Conservation (phyloP, 1,284 basidiomycete genomes). For the Phellopilus nigrolimitatus region DNA sequence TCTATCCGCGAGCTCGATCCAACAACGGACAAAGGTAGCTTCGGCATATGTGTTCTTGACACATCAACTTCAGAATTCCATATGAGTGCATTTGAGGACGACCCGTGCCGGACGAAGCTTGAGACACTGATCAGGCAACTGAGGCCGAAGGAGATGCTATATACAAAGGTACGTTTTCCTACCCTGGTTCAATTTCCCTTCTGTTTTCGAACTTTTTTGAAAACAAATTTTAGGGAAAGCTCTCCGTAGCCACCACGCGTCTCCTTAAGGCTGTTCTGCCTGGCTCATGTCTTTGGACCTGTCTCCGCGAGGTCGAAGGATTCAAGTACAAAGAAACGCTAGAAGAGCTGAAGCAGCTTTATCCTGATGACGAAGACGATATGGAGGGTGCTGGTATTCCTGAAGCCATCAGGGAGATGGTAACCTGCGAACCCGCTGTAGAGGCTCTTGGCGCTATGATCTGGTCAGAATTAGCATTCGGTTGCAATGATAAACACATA, state of each 20-base stretch:
- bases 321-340: conserved; percentile 71
- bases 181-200: background rate
- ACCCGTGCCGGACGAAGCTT: conserved; percentile 86
- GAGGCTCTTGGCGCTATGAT: conserved; percentile 87
- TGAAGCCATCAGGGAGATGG: conserved; percentile 69
- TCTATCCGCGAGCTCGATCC: conserved; percentile 72
- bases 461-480: conserved; percentile 45
- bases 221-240: conserved; percentile 56
- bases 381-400: conserved; percentile 57
- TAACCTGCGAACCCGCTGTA: conserved; percentile 61
- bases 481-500: background rate
- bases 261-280: conserved; percentile 79
- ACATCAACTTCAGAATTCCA: conserved; percentile 97
- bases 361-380: conserved; percentile 49
- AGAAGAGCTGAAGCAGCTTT: conserved; percentile 65
- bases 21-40: conserved; percentile 46
- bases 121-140: conserved; percentile 94
- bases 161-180: conserved; percentile 68
- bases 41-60: conserved; percentile 94
- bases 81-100: conserved; percentile 86
- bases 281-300: conserved; percentile 81
- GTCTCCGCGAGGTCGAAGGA: conserved; percentile 79
- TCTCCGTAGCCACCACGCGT: conserved; percentile 77
- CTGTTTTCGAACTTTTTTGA: background rate
- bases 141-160: conserved; percentile 89